Evolutionary conservation across 1,284 basidiomycete species (phyloP), one percentile per base, ranked within the genome.

Genomic region (Somion occarium): DNA sequence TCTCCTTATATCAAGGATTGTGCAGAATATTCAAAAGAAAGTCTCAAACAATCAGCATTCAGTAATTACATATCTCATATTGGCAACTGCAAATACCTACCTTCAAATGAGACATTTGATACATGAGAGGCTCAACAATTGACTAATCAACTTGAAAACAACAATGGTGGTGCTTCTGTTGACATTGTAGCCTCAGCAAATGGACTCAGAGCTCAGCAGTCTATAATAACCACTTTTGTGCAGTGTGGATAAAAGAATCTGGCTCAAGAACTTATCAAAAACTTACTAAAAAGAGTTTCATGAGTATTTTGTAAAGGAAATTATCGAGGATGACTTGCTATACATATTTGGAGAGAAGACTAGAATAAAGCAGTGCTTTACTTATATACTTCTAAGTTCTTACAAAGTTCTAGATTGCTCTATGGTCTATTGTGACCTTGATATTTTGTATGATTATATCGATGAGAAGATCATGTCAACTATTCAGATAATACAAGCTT

Each of bases 311-410:
- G 47, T 58, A 7, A 50, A 56, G 43, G 58, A 38, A 3, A 57
- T 58, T 22, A 51, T 57, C 13, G 34, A 53, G 23, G 58, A 60
- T 46, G 55, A 60, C 41, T 51, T 53, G 5, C 48, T 56, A 3
- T 56, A 51, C 38, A 34, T 44, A 3, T 49, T 60, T 4, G 49
- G 53, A 2, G 52, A 56, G 47, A 52, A 49, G 38, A 4, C 30
- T 41, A 56, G 57, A 5, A 57, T 58, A 48, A 39, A 43, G 13
- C 12, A 38, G 4, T 48, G 54, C 11, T 34, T 46, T 37, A 41
- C 15, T 7, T 55, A 55, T 48, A 18, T 59, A 3, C 46, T 60
- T 7, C 30, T 15, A 34, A 15, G 15, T 7, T 7, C 7, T 7
- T 34, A 34, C 15, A 34, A 34, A 15, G 15, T 34, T 15, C 30